Evolutionary conservation across 2,329 filamentous ascomycete species (phyloP).

Genomic region (Cordyceps cateniannulata): DNA sequence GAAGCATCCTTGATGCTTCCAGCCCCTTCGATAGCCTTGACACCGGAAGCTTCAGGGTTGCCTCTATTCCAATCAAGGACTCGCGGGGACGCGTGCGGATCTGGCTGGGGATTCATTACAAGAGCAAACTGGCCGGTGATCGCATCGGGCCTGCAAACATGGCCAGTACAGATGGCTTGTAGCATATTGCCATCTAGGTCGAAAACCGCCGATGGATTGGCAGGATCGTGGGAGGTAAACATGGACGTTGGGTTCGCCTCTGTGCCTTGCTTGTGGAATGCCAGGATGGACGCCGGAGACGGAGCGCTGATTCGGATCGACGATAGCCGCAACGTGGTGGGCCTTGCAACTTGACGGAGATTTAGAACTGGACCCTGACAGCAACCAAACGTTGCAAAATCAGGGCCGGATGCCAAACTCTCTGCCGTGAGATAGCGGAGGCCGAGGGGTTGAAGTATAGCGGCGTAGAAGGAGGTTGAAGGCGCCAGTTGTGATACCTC

Average conservation of each 20-base stretch:
- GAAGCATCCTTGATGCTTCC: background rate
- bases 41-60: background rate
- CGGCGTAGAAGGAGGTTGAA: conserved; percentile 77
- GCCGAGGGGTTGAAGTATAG: conserved; percentile 70
- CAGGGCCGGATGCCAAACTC: background rate
- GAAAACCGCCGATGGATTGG: conserved; percentile 48
- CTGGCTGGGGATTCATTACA: background rate
- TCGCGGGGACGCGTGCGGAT: background rate
- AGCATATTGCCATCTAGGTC: conserved; percentile 82
- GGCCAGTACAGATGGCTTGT: conserved; percentile 55
- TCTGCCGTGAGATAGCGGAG: conserved; percentile 49
- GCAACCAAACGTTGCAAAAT: conserved; percentile 7
- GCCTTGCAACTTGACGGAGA: conserved; percentile 35
- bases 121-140: conserved; percentile 1
- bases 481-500: conserved; percentile 71
- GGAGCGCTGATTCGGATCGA: conserved; percentile 62
- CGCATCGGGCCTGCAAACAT: conserved; percentile 23
- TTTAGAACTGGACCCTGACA: conserved; percentile 33
- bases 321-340: conserved; percentile 35
- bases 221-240: conserved; percentile 20
- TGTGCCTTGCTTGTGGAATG: conserved; percentile 65
- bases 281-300: conserved; percentile 57
- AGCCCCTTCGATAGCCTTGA: background rate
- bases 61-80: background rate
- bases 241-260: conserved; percentile 49